Base-by-base conservation (phyloP, 768 basidiomycete genomes). In the Roridomyces roridus region DNA sequence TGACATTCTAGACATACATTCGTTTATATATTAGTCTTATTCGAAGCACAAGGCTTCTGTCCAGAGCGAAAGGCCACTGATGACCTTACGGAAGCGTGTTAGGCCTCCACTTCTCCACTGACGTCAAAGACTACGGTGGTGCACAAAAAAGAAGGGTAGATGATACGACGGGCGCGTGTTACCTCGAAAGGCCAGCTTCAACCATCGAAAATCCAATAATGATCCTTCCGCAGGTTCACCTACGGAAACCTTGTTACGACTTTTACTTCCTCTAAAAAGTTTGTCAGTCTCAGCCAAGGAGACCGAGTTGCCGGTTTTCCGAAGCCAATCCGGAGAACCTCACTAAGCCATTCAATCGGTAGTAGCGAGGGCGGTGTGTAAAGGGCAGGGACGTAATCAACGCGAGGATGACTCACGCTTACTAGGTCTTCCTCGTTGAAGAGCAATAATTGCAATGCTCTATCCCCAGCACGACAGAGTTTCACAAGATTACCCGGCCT, bases 381-480 rank as follows among this genome's bases (percentile, higher is more conserved):
- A 88, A 88, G 87, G 87, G 88, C 87, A 89, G 88, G 87, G 87
- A 88, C 87, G 83, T 89, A 89, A 88, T 89, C 87, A 86, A 88
- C 84, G 85, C 83, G 80, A 88, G 88, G 86, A 88, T 89, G 86
- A 90, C 86, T 87, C 83, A 81, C 84, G 84, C 82, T 87, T 89
- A 89, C 88, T 88, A 88, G 86, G 86, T 82, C 89, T 89, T 89
- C 88, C 87, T 88, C 84, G 85, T 89, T 90, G 86, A 90, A 88
- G 88, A 89, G 86, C 87, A 85, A 89, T 88, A 90, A 88, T 89
- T 88, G 85, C 87, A 89, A 88, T 88, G 85, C 86, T 88, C 88
- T 87, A 88, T 88, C 86, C 87, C 87, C 86, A 86, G 83, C 85
- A 87, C 82, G 83, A 86, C 84, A 80, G 80, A 82, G 84, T 85